Percentiles rank a stretch among this genome's conserved stretches.
phyloP scores from a whole-genome alignment of 192 early-diverging fungal genomes.

The Gonapodya prolifera region DNA sequence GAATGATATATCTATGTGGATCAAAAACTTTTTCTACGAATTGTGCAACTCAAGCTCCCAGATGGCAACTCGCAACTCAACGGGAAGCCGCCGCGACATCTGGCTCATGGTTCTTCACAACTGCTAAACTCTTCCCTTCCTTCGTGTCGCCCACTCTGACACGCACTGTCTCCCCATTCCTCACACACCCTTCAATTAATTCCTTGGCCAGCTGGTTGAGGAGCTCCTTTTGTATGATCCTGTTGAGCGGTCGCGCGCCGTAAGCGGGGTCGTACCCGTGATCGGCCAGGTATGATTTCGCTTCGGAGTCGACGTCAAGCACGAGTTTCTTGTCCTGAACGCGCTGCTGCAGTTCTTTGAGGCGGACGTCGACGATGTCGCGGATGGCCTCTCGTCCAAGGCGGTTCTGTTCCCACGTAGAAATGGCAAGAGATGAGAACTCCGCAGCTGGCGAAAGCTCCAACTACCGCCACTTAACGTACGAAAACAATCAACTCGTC shows the following conservation, averaged over 20 bases:
- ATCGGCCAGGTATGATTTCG: constrained; percentile 48
- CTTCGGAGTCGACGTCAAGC: constrained; percentile 36
- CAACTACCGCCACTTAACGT: too few relatives aligned
- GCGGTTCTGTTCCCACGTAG: too few relatives aligned
- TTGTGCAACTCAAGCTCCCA: too few relatives aligned
- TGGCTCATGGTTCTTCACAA: neutral
- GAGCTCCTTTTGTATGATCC: constrained; percentile 45
- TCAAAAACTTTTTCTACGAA: too few relatives aligned
- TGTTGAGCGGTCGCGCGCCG: constrained; percentile 56
- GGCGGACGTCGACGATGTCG: constrained; percentile 62
- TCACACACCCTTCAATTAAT: constrained; percentile 51
- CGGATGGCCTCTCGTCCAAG: constrained; percentile 50
- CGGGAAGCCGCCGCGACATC: neutral
- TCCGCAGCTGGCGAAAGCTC: neutral
- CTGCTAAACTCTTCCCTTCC: neutral
- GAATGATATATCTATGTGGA: too few relatives aligned
- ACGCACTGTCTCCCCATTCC: constrained; percentile 34
- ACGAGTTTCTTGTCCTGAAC: constrained; percentile 32
- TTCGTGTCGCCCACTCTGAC: constrained; percentile 16
- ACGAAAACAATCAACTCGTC: constrained; percentile 47
- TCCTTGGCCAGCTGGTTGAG: constrained; percentile 38
- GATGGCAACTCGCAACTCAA: neutral
- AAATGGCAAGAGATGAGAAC: constrained; percentile 15
- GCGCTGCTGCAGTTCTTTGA: constrained; percentile 47
- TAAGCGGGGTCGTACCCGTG: constrained; percentile 55